Percentiles rank a stretch among this genome's conserved stretches.
Conservation (phyloP, 2,329 filamentous ascomycete genomes). For the Fusarium sp. region DNA sequence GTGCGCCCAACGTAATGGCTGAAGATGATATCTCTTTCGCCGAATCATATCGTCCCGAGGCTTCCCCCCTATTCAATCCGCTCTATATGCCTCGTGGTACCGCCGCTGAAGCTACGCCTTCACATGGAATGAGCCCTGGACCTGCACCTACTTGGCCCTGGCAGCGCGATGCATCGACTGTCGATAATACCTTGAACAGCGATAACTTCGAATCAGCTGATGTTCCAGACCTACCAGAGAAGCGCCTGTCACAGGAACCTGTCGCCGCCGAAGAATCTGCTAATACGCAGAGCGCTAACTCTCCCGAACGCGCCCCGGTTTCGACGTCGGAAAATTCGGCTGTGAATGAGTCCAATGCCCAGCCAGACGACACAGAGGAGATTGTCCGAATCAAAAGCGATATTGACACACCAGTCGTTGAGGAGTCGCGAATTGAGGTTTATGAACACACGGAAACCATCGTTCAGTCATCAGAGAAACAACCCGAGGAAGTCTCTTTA, state of each 20-base stretch:
- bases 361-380: constrained; percentile 1
- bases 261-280: background rate
- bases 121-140: constrained; percentile 20
- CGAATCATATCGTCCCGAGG: constrained; percentile 44
- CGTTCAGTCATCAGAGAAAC: constrained; percentile 37
- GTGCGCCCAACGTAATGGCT: constrained; percentile 23
- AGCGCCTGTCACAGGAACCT: background rate
- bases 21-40: constrained; percentile 44
- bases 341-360: background rate
- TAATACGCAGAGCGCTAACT: background rate
- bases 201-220: constrained; percentile 24
- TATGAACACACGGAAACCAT: constrained; percentile 31
- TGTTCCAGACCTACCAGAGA: background rate
- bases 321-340: constrained; percentile 22
- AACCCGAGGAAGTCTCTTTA: constrained; percentile 3
- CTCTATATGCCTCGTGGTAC: constrained; percentile 16
- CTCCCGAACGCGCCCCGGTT: constrained; percentile 1
- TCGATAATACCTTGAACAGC: constrained; percentile 16
- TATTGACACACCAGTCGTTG: background rate
- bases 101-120: constrained; percentile 17
- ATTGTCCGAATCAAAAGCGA: background rate
- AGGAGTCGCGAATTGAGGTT: constrained; percentile 24
- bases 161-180: constrained; percentile 31
- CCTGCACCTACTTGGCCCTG: constrained; percentile 32
- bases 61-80: constrained; percentile 44